Evolutionary conservation across 352 stramenopile genomes (phyloP).

Genomic region (Pythium vanterpoolii): DNA sequence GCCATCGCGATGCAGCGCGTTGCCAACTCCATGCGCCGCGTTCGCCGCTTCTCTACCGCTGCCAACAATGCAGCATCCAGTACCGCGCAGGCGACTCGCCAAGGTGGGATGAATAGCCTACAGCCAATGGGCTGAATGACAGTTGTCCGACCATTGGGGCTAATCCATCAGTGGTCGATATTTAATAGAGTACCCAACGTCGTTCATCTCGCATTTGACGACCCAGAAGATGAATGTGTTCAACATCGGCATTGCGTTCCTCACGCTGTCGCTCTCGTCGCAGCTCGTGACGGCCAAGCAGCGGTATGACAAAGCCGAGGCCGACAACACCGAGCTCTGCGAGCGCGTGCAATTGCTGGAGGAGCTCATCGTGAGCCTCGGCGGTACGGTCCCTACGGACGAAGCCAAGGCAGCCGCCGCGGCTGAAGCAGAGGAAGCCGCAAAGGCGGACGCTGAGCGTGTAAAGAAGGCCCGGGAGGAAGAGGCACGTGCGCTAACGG

Average conservation of each 20-base stretch:
- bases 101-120: conserved; percentile 12
- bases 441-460: conserved; percentile 34
- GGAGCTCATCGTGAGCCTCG: conserved; percentile 58
- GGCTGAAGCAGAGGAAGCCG: conserved; percentile 19
- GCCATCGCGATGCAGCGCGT: conserved; percentile 11
- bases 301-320: conserved; percentile 36
- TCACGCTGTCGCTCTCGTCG: conserved; percentile 83
- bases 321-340: conserved; percentile 39
- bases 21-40: conserved; percentile 13
- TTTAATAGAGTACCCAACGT: conserved; percentile 76
- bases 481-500: conserved; percentile 33
- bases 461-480: conserved; percentile 43
- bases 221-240: conserved; percentile 85
- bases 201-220: conserved; percentile 72
- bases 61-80: background rate
- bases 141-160: background rate
- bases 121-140: background rate
- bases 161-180: background rate
- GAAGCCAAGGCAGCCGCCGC: conserved; percentile 28
- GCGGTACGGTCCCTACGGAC: conserved; percentile 53
- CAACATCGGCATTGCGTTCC: conserved; percentile 79
- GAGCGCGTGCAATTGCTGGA: conserved; percentile 55
- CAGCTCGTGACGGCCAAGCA: conserved; percentile 80
- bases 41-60: conserved; percentile 18
- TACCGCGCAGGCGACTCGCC: conserved; percentile 3